Percentiles rank a stretch among this genome's conserved stretches.
Conservation (phyloP, 2,329 filamentous ascomycete species). For the Zasmidium cellare region DNA sequence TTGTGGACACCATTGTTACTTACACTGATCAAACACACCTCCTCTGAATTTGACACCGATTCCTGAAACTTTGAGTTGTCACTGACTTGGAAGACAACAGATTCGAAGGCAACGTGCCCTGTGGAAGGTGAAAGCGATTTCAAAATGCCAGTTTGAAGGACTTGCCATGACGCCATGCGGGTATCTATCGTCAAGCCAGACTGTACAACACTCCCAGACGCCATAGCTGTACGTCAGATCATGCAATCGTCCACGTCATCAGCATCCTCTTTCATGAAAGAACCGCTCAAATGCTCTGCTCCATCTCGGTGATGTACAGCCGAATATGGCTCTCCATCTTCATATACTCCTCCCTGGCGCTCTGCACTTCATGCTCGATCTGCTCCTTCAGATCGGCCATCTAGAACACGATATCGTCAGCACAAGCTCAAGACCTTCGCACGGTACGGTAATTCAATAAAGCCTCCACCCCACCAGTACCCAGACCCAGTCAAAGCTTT, state of each 20-base stretch:
- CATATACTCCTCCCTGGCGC: slow-evolving; percentile 88
- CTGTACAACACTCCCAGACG: not conserved
- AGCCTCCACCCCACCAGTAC: not conserved
- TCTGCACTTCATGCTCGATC: slow-evolving; percentile 90
- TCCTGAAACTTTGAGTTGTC: too few species aligned
- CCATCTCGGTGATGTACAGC: slow-evolving; percentile 98
- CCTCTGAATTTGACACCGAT: not conserved
- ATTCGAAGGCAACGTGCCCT: too few species aligned
- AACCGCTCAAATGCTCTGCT: slow-evolving; percentile 66
- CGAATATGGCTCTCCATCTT: slow-evolving; percentile 98
- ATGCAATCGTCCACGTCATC: not conserved
- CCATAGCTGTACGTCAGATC: not conserved
- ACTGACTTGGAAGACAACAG: too few species aligned
- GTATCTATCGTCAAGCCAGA: not conserved
- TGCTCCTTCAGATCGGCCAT: slow-evolving; percentile 98
- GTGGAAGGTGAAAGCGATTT: too few species aligned
- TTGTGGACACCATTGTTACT: slow-evolving; percentile 23
- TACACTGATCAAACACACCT: not conserved
- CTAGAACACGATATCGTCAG: slow-evolving; percentile 48
- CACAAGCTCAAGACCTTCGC: slow-evolving; percentile 1
- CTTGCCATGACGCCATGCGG: not conserved
- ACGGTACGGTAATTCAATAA: not conserved
- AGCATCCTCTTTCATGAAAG: not conserved
- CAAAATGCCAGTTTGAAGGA: too few species aligned
- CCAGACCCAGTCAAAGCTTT: not conserved